A percentile compares a stretch with the other conserved stretches of the same genome.
These are phyloP conservation scores for Aspergillus coremiiformis DNA, from an alignment of 495 filamentous ascomycete genomes.

Conservation along the genomic window DNA sequence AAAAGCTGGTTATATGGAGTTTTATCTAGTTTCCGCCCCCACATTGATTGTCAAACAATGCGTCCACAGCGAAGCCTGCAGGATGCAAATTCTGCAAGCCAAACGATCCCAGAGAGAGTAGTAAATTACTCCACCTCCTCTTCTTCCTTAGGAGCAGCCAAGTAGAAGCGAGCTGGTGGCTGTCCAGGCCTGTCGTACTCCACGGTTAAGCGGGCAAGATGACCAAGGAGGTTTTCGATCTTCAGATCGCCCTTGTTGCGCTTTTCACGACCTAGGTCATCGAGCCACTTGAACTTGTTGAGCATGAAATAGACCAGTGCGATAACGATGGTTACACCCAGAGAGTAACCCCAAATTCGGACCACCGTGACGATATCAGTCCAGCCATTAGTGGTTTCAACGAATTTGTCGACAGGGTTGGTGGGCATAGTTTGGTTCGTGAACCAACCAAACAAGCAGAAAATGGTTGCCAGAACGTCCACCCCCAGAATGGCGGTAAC, in stretches of 20 bases:
- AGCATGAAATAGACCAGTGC: slow-evolving; percentile 68
- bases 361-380: slow-evolving; percentile 71
- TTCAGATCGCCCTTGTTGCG: slow-evolving; percentile 59
- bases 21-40: background rate
- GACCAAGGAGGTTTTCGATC: slow-evolving; percentile 68
- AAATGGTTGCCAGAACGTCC: slow-evolving; percentile 58
- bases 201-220: slow-evolving; percentile 59
- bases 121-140: slow-evolving; percentile 33
- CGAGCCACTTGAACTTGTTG: slow-evolving; percentile 57
- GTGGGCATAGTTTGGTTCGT: slow-evolving; percentile 42
- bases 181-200: slow-evolving; percentile 56
- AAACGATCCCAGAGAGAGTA: background rate
- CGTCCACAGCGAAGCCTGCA: background rate
- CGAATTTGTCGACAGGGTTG: slow-evolving; percentile 32
- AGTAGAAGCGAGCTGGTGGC: slow-evolving; percentile 30
- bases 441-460: slow-evolving; percentile 68
- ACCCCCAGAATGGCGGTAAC: slow-evolving; percentile 61
- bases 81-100: background rate
- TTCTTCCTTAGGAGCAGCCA: slow-evolving; percentile 38
- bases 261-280: slow-evolving; percentile 65
- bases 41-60: too few relatives aligned
- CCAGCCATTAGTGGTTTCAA: slow-evolving; percentile 51
- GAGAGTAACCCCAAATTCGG: slow-evolving; percentile 68
- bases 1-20: background rate
- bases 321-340: slow-evolving; percentile 67